Conservation (phyloP, 208 protist genomes). For the Crithidia thermophila region DNA sequence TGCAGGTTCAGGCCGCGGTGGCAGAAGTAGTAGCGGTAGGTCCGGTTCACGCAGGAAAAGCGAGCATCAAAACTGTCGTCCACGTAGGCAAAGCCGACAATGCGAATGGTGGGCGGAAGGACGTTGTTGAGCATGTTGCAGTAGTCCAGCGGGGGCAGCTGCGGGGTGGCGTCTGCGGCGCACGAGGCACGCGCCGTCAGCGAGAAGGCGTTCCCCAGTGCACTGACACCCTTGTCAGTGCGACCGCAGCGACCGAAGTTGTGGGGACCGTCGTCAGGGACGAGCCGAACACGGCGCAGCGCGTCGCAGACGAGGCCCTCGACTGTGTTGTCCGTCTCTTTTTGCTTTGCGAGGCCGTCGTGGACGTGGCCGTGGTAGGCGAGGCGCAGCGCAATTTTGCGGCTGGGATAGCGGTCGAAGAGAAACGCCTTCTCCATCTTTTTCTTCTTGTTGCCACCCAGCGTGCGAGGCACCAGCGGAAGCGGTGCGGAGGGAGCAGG, state of each 20-base stretch:
- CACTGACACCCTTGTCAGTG: constrained; percentile 91
- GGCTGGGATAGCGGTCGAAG: constrained; percentile 66
- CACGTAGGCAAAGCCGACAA: constrained; percentile 94
- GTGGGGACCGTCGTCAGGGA: constrained; percentile 60
- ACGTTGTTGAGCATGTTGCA: constrained; percentile 94
- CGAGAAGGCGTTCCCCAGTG: constrained; percentile 82
- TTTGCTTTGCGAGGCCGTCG: constrained; percentile 84
- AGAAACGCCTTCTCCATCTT: constrained; percentile 55
- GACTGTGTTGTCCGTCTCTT: constrained; percentile 84
- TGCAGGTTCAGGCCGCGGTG: constrained; percentile 80
- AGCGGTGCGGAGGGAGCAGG: neutral
- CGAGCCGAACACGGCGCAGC: constrained; percentile 59
- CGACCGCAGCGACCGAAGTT: constrained; percentile 82
- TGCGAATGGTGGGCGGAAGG: constrained; percentile 94
- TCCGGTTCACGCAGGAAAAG: constrained; percentile 87
- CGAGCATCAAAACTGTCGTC: constrained; percentile 90
- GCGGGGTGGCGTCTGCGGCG: constrained; percentile 24
- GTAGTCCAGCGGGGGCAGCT: constrained; percentile 89
- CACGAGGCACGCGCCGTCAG: constrained; percentile 71
- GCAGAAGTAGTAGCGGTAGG: constrained; percentile 93
- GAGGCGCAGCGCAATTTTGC: constrained; percentile 84
- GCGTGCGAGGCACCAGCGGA: neutral
- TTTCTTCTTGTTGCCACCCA: constrained; percentile 30
- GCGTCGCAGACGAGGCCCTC: constrained; percentile 63
- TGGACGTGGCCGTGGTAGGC: constrained; percentile 89